Evolutionary conservation across 2,329 filamentous ascomycete species (phyloP).

Genomic region (Verticillium albo-atrum): DNA sequence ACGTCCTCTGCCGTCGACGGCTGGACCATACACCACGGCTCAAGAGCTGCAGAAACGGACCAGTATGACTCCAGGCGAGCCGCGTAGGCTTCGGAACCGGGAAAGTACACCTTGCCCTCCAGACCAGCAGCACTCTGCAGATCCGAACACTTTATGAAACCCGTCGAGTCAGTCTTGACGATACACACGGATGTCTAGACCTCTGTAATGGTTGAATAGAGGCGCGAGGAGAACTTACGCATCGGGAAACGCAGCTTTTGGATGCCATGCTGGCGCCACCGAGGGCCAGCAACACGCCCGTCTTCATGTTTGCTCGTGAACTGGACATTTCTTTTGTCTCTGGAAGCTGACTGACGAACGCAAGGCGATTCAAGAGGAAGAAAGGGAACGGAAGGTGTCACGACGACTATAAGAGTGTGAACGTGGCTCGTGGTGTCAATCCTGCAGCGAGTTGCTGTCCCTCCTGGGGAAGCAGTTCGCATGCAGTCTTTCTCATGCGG

Average conservation of each 20-base stretch:
- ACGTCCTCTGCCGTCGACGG: constrained; percentile 29
- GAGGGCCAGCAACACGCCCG: neutral
- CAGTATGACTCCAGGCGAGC: constrained; percentile 29
- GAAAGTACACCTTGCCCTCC: constrained; percentile 22
- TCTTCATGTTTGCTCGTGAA: neutral
- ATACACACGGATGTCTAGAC: neutral
- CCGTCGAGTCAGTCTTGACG: neutral
- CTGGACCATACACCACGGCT: constrained; percentile 29
- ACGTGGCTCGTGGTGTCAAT: neutral
- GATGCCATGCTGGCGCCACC: neutral
- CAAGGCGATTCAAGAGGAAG: neutral
- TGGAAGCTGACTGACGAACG: neutral
- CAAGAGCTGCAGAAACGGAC: constrained; percentile 28
- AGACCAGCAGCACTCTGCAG: constrained; percentile 17
- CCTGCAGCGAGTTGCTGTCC: neutral
- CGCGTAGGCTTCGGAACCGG: constrained; percentile 19
- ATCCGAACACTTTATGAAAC: constrained; percentile 19
- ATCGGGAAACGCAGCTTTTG: neutral
- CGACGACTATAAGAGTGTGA: neutral
- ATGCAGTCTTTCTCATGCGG: neutral
- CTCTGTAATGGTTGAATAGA: no score
- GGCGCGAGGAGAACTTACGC: constrained; percentile 1
- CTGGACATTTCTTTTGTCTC: neutral
- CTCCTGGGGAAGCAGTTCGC: neutral
- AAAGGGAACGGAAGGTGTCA: neutral